Evolutionary conservation across 2,329 filamentous ascomycete genomes (phyloP), one percentile per base, ranked within the genome.

Genomic region (Fusarium proliferatum): DNA sequence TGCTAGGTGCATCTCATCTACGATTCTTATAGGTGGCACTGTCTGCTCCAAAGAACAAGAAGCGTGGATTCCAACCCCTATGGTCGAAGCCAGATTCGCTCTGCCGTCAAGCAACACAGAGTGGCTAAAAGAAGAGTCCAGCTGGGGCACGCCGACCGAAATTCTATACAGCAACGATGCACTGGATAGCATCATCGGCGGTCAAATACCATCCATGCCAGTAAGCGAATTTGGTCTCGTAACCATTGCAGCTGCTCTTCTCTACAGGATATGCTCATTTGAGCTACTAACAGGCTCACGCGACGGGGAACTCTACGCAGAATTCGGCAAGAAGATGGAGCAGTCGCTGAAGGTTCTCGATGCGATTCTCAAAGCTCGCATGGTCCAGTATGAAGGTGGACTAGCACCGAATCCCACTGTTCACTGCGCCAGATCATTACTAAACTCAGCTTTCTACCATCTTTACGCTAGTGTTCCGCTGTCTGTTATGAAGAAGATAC

Each of bases 21-120:
- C 57, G 28, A 61, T 61, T 4, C 45, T 61, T 12, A 61, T 61
- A 61, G 57, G 57, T 36, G 57, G 34, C 34, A 51, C 57, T 12
- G 45, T 61, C 39, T 46, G 57, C 26, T 52, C 57, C 34, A 61
- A 52, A 13, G 57, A 61, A 42, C 57, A 38, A 19, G 57, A 61
- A 52, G 45, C 48, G 12, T 52, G 57, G 57, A 36, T 61, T 23
- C 43, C 45, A 26, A 51, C 45, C 7, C 57, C 57, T 17, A 38
- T 61, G 23, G 45, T 52, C 36, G 45, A 61, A 17, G 57, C 45
- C 36, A 61, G 45, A 51, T 61, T 61, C 38, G 23, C 57, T 7
- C 45, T 61, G 4, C 57, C 45, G 36, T 61, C 57, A 19, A 52
- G 36, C 45, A 61, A n/a, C 15, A 36, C 28, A 51, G 33, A 28